A percentile compares a stretch with the other conserved stretches of the same genome.
These are phyloP conservation scores for Dictyostelium discoideum DNA, from an alignment of 78 protist genomes.

Conservation along the genomic window DNA sequence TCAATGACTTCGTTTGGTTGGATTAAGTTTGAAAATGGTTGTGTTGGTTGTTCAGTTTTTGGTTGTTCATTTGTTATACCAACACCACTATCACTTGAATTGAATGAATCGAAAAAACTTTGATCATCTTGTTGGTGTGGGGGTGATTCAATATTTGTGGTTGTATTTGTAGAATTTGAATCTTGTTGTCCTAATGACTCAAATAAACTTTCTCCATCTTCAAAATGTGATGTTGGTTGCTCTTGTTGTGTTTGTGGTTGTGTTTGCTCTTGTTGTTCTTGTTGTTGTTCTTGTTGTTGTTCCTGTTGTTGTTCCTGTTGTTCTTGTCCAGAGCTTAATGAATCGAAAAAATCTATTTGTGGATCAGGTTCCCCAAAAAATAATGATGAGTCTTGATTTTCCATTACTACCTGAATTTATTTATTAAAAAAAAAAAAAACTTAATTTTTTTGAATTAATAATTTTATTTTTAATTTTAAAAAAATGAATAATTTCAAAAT, in stretches of 20 bases:
- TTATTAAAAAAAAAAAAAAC: neutral
- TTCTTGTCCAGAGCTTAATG: neutral
- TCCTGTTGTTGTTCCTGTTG: neutral
- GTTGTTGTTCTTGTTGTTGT: neutral
- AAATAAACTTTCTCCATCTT: constrained; percentile 18
- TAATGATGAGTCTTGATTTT: constrained; percentile 1
- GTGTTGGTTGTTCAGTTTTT: neutral
- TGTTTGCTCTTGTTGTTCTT: neutral
- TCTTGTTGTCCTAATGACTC: constrained; percentile 5
- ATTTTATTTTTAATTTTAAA: neutral
- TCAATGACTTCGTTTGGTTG: constrained; percentile 6
- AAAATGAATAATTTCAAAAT: too few species aligned
- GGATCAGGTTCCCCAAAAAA: constrained; percentile 21
- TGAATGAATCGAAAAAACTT: neutral
- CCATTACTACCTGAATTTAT: neutral
- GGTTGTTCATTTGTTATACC: neutral
- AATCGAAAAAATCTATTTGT: constrained; percentile 31
- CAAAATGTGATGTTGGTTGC: neutral
- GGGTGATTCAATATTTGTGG: neutral
- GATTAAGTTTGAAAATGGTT: neutral
- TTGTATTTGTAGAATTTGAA: neutral
- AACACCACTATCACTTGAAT: neutral
- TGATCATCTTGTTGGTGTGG: neutral
- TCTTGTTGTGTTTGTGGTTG: neutral
- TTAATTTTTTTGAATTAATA: neutral